A percentile compares a stretch with the other conserved stretches of the same genome.
These are phyloP conservation scores for Yarrowia osloensis DNA, from an alignment of 805 yeast species.

Conservation along the genomic window DNA sequence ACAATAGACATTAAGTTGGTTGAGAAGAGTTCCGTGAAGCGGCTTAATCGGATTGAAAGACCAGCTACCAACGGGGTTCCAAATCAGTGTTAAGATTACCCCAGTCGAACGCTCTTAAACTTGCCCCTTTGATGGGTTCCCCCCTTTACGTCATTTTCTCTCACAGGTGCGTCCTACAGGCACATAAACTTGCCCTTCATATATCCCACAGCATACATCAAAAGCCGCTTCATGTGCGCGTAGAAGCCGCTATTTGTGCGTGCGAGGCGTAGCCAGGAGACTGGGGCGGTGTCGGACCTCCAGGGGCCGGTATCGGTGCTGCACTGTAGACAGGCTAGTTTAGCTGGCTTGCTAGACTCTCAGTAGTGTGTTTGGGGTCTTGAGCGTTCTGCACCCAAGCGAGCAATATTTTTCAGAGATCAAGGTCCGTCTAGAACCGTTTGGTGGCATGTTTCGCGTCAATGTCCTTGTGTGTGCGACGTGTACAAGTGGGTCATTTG, in stretches of 20 bases:
- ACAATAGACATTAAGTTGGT: constrained; percentile 3
- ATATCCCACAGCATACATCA: constrained; percentile 10
- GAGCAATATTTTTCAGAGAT: neutral
- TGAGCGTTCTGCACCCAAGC: neutral
- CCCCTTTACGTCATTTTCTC: neutral
- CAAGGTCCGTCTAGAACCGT: constrained; percentile 10
- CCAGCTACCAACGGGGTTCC: neutral
- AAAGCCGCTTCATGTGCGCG: constrained; percentile 21
- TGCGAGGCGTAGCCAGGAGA: neutral
- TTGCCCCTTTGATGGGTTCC: neutral
- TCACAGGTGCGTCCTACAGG: neutral
- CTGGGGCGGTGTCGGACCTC: neutral
- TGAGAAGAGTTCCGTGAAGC: neutral
- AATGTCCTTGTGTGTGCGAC: neutral
- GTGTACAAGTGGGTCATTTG: constrained; percentile 1
- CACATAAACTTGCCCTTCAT: constrained; percentile 22
- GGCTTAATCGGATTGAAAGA: neutral
- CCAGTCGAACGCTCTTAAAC: neutral
- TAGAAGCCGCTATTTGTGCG: constrained; percentile 16
- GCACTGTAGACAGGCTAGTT: neutral
- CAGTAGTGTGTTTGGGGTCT: neutral
- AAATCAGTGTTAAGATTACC: neutral
- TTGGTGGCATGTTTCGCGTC: neutral
- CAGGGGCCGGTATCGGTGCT: neutral
- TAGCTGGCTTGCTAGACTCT: neutral